Conservation (phyloP, 2,329 filamentous ascomycete genomes). For the Ceratocystis albifundus region DNA sequence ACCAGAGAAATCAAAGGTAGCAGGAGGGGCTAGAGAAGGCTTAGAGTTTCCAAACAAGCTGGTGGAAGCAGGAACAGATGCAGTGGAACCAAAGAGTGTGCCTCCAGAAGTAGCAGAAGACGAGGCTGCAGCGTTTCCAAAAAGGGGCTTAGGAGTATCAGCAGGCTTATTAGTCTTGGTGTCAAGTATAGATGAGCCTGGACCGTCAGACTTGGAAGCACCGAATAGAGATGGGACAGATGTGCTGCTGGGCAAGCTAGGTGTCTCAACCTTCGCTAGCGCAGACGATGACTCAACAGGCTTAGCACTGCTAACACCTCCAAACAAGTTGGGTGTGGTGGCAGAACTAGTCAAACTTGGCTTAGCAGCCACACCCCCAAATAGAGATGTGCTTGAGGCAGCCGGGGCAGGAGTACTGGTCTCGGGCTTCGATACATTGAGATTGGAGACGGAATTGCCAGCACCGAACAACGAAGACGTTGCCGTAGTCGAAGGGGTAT, state of each 20-base stretch:
- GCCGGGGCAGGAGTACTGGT: background rate
- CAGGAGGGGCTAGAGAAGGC: constrained; percentile 19
- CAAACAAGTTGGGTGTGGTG: constrained; percentile 19
- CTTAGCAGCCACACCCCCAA: constrained; percentile 8
- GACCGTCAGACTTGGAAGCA: constrained; percentile 26
- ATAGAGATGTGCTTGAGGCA: constrained; percentile 1
- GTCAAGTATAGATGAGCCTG: constrained; percentile 19
- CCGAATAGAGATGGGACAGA: constrained; percentile 31
- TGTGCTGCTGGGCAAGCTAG: constrained; percentile 24
- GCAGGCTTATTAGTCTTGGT: constrained; percentile 11
- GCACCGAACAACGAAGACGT: constrained; percentile 8
- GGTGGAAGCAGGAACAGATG: constrained; percentile 20
- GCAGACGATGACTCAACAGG: constrained; percentile 28
- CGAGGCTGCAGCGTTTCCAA: constrained; percentile 28
- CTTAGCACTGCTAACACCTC: constrained; percentile 25
- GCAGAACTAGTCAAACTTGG: constrained; percentile 13
- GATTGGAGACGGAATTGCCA: background rate
- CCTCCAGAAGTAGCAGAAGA: constrained; percentile 16
- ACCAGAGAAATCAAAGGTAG: constrained; percentile 17
- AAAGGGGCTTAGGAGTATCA: constrained; percentile 27
- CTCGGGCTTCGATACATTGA: background rate
- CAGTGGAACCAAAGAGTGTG: constrained; percentile 15
- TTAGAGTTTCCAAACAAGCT: constrained; percentile 29
- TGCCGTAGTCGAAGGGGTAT: background rate
- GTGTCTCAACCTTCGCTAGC: constrained; percentile 12